Evolutionary conservation across 345 rosid genomes (phyloP), one percentile per base, ranked within the genome.

Genomic region (Gossypium arboreum): DNA sequence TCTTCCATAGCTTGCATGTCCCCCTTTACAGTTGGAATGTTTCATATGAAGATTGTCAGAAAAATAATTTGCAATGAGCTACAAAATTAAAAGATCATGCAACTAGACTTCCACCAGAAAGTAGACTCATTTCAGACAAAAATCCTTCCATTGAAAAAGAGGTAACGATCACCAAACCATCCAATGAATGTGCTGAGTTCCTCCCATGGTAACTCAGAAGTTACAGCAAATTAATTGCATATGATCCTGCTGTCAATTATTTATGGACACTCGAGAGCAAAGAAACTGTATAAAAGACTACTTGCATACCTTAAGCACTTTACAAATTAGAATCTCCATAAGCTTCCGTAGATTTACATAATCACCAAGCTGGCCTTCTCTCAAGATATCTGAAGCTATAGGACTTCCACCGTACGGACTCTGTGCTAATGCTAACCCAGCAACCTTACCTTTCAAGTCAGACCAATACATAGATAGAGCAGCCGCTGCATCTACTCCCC

Each of bases 371-470:
- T 95, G 99, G 59, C 99, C 98, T 77, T 86, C 86, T 77, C 99
- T 92, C 78, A 93, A 85, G 65, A 93, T 91, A 86, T 95, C 99
- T 1, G 97, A 90, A 66, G 98, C 99, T 77, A 93, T 89, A 15
- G 98, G 98, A 51, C 93, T 90, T 48, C 99, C 98, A 48, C 98
- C 98, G 77, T 93, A 95, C 22, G 98, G 97, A 85, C 98, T 91
- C 74, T 95, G 99, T 13, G 96, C 93, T 69, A 95, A 78, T 52
- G 81, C 99, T 78, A 95, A 82, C 59, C 98, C 97, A 62, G 97
- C 93, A 69, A 95, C 98, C 85, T 93, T 95, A 77, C 93, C 98
- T 76, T 91, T 91, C 82, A 95, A 84, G n/a, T 95, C 97, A 79
- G 96, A 79, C 99, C 98, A 95, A 80, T 91, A 87, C 48, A 95